These are phyloP conservation scores for Fagopyrum homotropicum DNA, from an alignment of 148 eudicot species.

Conservation along the genomic window DNA sequence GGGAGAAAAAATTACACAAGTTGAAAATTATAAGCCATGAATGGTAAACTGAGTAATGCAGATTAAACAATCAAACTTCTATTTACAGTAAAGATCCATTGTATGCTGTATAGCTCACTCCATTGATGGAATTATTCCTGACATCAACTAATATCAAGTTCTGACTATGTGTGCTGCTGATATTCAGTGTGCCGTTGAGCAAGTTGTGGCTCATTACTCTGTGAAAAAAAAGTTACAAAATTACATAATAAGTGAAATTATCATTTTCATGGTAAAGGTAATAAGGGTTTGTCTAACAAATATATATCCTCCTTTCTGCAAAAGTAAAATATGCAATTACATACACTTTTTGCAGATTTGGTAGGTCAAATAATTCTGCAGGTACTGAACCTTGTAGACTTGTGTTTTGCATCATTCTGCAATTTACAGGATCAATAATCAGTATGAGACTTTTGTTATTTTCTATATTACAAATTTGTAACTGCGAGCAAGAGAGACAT, in stretches of 20 bases:
- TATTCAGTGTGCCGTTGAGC: slow-evolving; percentile 34
- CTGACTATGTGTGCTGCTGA: slow-evolving; percentile 29
- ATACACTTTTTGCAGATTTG: slow-evolving; percentile 59
- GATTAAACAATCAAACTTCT: neutral
- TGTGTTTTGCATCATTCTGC: slow-evolving; percentile 16
- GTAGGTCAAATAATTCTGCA: slow-evolving; percentile 45
- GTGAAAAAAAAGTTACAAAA: neutral
- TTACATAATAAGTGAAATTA: neutral
- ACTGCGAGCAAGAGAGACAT: slow-evolving; percentile 24
- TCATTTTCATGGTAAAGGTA: neutral
- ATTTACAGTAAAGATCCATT: slow-evolving; percentile 35
- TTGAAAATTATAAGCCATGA: neutral
- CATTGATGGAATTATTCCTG: slow-evolving; percentile 32
- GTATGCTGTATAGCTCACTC: slow-evolving; percentile 16
- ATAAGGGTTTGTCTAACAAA: neutral
- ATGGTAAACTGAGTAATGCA: neutral
- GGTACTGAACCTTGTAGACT: slow-evolving; percentile 60
- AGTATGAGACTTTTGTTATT: neutral
- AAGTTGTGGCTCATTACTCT: slow-evolving; percentile 37
- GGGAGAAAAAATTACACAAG: neutral
- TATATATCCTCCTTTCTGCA: neutral
- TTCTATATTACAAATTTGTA: neutral
- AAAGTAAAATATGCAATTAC: slow-evolving; percentile 15
- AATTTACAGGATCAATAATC: neutral
- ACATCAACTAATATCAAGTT: slow-evolving; percentile 42